Evolutionary conservation across 208 protist genomes (phyloP).

Genomic region (Trichomonas gallinae): DNA sequence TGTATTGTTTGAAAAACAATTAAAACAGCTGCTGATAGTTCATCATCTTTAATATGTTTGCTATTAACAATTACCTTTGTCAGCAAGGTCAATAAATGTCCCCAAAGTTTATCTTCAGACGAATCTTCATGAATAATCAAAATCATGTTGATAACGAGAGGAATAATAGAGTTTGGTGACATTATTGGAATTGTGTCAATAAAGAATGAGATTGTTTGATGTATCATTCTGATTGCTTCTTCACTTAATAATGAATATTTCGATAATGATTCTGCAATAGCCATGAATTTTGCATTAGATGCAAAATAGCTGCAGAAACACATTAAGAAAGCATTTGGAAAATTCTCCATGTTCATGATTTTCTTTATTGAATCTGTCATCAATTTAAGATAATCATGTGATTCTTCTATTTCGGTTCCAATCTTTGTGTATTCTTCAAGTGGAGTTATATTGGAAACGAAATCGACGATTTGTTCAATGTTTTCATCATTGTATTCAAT

Average conservation of each 20-base stretch:
- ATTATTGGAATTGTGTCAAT: background rate
- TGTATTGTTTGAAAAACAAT: background rate
- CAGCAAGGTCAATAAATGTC: background rate
- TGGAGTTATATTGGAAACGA: background rate
- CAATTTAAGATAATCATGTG: background rate
- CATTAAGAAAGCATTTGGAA: background rate
- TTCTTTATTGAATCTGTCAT: background rate
- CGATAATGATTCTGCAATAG: background rate
- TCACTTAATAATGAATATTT: background rate
- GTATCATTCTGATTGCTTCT: background rate
- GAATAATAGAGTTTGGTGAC: background rate
- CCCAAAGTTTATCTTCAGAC: background rate
- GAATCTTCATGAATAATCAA: background rate
- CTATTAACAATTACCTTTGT: background rate
- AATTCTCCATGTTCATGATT: background rate
- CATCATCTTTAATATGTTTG: background rate
- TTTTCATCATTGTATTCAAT: background rate
- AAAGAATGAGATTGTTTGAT: background rate
- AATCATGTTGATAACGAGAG: background rate
- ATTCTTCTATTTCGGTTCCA: background rate
- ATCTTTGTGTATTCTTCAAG: background rate
- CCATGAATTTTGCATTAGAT: background rate
- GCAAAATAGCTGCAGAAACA: background rate
- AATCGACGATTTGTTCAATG: background rate
- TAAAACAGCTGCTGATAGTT: background rate